Evolutionary conservation across 2,329 filamentous ascomycete genomes (phyloP).

Genomic region (Chrysoporthe puriensis): DNA sequence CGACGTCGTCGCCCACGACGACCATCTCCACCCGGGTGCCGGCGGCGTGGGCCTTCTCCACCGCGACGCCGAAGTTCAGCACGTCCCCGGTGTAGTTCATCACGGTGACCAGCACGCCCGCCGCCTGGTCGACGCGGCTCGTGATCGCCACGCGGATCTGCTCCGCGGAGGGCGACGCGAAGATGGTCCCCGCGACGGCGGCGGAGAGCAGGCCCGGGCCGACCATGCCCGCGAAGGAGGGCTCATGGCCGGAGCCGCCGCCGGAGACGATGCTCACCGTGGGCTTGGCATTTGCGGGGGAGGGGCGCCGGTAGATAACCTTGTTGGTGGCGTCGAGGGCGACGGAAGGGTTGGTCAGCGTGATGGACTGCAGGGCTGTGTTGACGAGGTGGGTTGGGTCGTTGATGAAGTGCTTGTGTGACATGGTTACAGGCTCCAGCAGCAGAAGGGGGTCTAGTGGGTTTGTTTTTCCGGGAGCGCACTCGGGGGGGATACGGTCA

Average conservation of each 20-base stretch:
- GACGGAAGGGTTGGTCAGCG: conserved; percentile 81
- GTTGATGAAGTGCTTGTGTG: conserved; percentile 85
- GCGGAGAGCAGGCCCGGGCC: conserved; percentile 79
- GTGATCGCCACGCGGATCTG: conserved; percentile 80
- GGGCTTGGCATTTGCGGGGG: conserved; percentile 44
- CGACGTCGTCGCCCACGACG: conserved; percentile 89
- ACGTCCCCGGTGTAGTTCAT: conserved; percentile 96
- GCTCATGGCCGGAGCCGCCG: conserved; percentile 89
- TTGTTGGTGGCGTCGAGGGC: conserved; percentile 81
- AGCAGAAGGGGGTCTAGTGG: background rate
- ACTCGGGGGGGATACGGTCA: too few species aligned
- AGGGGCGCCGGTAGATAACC: conserved; percentile 75
- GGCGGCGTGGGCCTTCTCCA: conserved; percentile 85
- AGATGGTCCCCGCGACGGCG: conserved; percentile 83
- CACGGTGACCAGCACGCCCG: conserved; percentile 84
- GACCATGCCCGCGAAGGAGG: conserved; percentile 84
- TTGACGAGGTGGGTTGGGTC: conserved; percentile 79
- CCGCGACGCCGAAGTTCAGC: conserved; percentile 90
- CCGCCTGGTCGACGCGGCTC: conserved; percentile 62
- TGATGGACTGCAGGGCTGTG: conserved; percentile 75
- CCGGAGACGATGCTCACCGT: conserved; percentile 85
- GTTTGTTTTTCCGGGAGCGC: background rate
- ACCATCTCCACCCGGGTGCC: conserved; percentile 85
- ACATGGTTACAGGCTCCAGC: conserved; percentile 33
- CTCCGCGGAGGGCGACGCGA: conserved; percentile 74